Evolutionary conservation across 2,329 filamentous ascomycete species (phyloP).

Genomic region (Penicillium italicum): DNA sequence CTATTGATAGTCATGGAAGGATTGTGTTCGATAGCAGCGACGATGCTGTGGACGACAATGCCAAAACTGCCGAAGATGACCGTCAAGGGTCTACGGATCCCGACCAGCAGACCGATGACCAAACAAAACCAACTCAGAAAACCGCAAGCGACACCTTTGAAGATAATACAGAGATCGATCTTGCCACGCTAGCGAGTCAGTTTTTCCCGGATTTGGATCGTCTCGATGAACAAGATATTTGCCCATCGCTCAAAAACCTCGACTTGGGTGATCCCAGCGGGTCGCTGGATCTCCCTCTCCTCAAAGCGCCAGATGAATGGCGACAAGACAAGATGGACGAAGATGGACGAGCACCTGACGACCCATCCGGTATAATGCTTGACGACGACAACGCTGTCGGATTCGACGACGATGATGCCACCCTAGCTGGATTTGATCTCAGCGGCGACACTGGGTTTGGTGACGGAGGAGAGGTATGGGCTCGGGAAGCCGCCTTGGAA

Average conservation of each 20-base stretch:
- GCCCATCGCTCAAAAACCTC: constrained; percentile 89
- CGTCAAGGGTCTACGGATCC: constrained; percentile 45
- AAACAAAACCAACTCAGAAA: constrained; percentile 30
- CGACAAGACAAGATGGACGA: constrained; percentile 61
- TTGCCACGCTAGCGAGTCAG: constrained; percentile 66
- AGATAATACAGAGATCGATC: constrained; percentile 71
- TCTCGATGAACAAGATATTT: constrained; percentile 85
- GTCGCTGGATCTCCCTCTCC: constrained; percentile 83
- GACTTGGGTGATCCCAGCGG: constrained; percentile 83
- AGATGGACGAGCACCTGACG: constrained; percentile 53
- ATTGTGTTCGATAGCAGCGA: constrained; percentile 99
- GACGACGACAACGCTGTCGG: constrained; percentile 81
- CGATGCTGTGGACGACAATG: constrained; percentile 59
- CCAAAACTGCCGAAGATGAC: constrained; percentile 36
- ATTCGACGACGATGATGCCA: constrained; percentile 74
- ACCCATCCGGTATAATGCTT: constrained; percentile 76
- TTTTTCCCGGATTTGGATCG: constrained; percentile 80
- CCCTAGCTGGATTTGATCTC: constrained; percentile 67
- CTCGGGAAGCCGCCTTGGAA: constrained; percentile 79
- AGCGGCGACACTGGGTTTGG: constrained; percentile 77
- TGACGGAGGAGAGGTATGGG: constrained; percentile 94
- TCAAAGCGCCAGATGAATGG: constrained; percentile 87
- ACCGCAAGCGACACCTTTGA: constrained; percentile 37
- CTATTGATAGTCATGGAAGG: constrained; percentile 84
- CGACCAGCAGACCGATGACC: constrained; percentile 47